Conservation (phyloP, 331 rosid genomes). For the Quercus lobata region DNA sequence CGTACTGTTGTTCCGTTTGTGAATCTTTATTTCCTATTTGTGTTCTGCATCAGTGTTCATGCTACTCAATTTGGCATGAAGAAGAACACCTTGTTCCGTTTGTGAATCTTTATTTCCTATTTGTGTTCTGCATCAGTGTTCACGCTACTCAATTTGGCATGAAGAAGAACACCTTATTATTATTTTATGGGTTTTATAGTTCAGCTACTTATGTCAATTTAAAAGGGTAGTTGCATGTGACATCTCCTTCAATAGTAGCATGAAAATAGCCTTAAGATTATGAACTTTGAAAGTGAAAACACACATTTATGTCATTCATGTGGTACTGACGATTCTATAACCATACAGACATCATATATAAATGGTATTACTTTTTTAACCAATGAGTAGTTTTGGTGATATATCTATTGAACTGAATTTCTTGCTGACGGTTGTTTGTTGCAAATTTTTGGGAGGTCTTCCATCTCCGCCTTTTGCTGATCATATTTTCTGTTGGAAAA, state of each 20-base stretch:
- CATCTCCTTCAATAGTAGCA: neutral
- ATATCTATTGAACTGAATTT: neutral
- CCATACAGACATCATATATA: neutral
- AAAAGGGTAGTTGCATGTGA: neutral
- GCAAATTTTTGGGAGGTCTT: neutral
- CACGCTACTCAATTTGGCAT: neutral
- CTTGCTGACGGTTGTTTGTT: neutral
- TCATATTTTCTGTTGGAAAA: slow-evolving; percentile 7
- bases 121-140: neutral
- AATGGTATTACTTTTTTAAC: neutral
- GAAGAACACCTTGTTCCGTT: neutral
- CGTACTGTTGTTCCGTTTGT: too few species aligned
- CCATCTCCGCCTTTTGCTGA: neutral
- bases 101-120: too few species aligned
- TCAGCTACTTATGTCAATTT: neutral
- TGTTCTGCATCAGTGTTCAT: neutral
- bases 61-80: neutral
- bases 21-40: too few species aligned
- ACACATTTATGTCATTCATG: neutral
- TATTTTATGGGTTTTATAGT: neutral
- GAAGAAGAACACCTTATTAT: neutral
- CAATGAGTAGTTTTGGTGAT: neutral
- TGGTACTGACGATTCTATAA: neutral
- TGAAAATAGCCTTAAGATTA: neutral
- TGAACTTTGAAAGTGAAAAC: neutral